Conservation (phyloP, 192 early-diverging fungal genomes). For the Lobosporangium transversale region DNA sequence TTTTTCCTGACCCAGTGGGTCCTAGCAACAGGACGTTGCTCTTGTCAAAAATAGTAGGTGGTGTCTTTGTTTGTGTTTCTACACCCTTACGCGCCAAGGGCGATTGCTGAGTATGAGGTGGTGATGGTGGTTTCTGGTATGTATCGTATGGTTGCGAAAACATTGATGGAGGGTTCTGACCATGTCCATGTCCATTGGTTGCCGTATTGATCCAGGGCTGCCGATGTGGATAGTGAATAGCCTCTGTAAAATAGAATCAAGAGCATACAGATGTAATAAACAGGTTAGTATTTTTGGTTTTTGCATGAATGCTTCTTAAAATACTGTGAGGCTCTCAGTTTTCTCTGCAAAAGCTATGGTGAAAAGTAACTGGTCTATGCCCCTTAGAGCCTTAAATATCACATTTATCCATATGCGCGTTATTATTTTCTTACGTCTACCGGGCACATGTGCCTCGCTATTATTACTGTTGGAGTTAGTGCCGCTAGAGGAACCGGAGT, state of each 20-base stretch:
- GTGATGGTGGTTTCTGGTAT: constrained; percentile 30
- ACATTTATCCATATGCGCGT: not conserved
- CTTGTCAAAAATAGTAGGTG: constrained; percentile 79
- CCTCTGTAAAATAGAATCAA: constrained; percentile 20
- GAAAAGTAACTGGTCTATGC: not conserved
- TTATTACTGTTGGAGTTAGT: constrained; percentile 2
- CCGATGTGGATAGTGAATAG: constrained; percentile 51
- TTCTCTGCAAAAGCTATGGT: too few relatives aligned
- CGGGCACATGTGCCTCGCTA: constrained; percentile 25
- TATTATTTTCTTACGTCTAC: constrained; percentile 31
- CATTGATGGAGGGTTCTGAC: constrained; percentile 36
- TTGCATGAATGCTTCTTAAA: constrained; percentile 41
- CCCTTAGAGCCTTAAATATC: constrained; percentile 3
- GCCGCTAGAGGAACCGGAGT: not conserved
- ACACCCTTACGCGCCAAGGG: constrained; percentile 10
- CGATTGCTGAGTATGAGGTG: constrained; percentile 17
- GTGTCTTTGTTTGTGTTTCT: constrained; percentile 13
- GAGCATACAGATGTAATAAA: not conserved
- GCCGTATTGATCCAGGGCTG: constrained; percentile 50
- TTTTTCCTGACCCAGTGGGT: constrained; percentile 90
- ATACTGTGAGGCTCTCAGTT: too few relatives aligned
- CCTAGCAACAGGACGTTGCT: constrained; percentile 90
- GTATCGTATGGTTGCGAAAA: constrained; percentile 52
- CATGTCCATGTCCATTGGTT: constrained; percentile 32
- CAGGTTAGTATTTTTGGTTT: constrained; percentile 19